Evolutionary conservation across 257 asterid genomes (phyloP), one percentile per base, ranked within the genome.

Genomic region (Solanum dulcamara): DNA sequence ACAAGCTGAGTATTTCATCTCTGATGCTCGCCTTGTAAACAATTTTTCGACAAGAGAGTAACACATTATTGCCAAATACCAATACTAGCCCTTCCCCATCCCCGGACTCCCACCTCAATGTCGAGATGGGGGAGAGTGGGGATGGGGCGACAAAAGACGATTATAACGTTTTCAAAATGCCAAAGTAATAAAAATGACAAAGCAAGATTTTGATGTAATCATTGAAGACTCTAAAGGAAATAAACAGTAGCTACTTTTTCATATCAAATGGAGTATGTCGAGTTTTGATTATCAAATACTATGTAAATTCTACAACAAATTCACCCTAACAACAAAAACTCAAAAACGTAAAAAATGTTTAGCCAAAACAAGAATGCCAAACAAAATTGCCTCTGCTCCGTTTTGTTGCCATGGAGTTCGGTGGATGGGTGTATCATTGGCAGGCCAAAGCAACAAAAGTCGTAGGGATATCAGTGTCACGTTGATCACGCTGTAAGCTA

Each of bases 341-440:
- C 5, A 77, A 77, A 35, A 14, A 46, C 7, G 83, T 0, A 77
- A 60, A 86, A 55, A 50, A 6, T 37, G 72, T 50, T 51, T 14
- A 42, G 38, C 83, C 87, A 75, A 22, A 59, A 20, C 55, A 64
- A 83, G 22, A 42, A 48, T 20, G 67, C 81, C 85, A 60, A 85
- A 83, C 93, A 91, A 90, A 90, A 90, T 86, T 88, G 92, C 85
- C 50, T 87, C 85, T 75, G 81, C 84, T 74, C 50, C 84, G 66
- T 72, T 20, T 75, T 44, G 44, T 48, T 46, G 60, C 26, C 83
- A 48, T 28, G 64, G 83, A 10, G 83, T 48, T 28, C 44, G 12
- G 46, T 2, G 42, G 3, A 77, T 15, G 2, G 57, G 83, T 42
- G 33, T 48, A 79, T 18, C 64, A 77, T 77, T 77, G 62, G 62